phyloP scores from a whole-genome alignment of 2,329 filamentous ascomycete species.

The Nothophoma quercina region DNA sequence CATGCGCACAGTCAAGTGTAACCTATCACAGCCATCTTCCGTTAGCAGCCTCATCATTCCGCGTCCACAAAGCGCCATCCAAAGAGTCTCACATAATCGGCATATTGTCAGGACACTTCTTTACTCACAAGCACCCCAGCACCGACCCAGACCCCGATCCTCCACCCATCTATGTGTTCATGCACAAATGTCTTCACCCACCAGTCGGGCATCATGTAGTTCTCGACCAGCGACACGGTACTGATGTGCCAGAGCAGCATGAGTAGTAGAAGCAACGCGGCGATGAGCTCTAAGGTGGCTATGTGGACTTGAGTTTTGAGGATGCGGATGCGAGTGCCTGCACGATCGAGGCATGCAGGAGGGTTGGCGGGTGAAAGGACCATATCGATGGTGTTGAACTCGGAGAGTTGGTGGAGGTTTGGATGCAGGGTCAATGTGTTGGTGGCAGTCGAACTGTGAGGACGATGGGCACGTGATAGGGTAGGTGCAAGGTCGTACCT shows the following conservation, averaged over 20 bases:
- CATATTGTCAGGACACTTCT: no score
- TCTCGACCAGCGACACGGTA: slow-evolving; percentile 20
- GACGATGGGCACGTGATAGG: no score
- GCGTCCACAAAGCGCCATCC: no score
- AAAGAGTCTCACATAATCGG: no score
- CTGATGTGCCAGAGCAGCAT: slow-evolving; percentile 34
- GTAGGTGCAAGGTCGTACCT: no score
- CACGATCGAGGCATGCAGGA: no score
- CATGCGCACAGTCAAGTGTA: slow-evolving; percentile 17
- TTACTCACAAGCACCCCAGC: slow-evolving; percentile 17
- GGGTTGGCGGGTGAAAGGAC: no score
- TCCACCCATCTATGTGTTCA: slow-evolving; percentile 14
- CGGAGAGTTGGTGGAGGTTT: no score
- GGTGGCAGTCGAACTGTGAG: no score
- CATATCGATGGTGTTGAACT: no score
- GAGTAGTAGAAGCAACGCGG: slow-evolving; percentile 24
- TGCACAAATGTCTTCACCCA: slow-evolving; percentile 18
- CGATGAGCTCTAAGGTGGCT: slow-evolving; percentile 18
- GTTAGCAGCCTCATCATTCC: no score
- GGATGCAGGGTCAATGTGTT: no score
- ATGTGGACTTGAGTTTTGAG: slow-evolving; percentile 15
- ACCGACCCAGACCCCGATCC: slow-evolving; percentile 18
- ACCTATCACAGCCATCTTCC: slow-evolving; percentile 15
- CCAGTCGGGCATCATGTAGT: slow-evolving; percentile 28
- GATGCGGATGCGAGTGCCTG: background rate